These are phyloP conservation scores for Simplicillium aogashimaense DNA, from an alignment of 2,329 filamentous ascomycete genomes.

Conservation along the genomic window DNA sequence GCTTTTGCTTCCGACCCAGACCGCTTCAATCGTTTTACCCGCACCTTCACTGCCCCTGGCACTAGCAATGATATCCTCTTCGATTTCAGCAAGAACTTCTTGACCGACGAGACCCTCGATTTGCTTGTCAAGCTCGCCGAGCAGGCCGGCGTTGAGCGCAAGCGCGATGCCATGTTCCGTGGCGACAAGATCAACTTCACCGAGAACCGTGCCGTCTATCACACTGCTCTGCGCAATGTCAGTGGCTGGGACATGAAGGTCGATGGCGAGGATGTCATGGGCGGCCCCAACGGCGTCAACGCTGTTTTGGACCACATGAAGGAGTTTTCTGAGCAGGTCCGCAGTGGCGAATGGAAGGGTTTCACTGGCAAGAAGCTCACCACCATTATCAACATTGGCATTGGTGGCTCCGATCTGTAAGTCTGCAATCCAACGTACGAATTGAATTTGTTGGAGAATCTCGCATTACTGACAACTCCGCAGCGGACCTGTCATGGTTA, in stretches of 20 bases:
- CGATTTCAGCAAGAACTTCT: constrained; percentile 98
- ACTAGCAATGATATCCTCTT: constrained; percentile 87
- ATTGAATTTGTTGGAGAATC: constrained; percentile 9
- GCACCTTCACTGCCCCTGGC: constrained; percentile 71
- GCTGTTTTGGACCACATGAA: constrained; percentile 94
- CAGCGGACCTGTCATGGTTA: constrained; percentile 97
- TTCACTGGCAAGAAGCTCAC: constrained; percentile 96
- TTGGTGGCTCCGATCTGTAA: constrained; percentile 96
- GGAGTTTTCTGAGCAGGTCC: constrained; percentile 90
- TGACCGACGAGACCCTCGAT: constrained; percentile 83
- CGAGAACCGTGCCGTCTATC: constrained; percentile 91
- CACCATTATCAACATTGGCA: constrained; percentile 94
- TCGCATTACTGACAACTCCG: constrained; percentile 13
- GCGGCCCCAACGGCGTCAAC: constrained; percentile 79
- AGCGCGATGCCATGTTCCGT: constrained; percentile 94
- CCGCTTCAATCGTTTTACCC: constrained; percentile 85
- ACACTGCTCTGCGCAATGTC: constrained; percentile 86
- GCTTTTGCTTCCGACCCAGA: constrained; percentile 81
- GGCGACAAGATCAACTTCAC: constrained; percentile 99
- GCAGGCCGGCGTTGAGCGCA: constrained; percentile 83
- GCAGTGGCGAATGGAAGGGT: constrained; percentile 93
- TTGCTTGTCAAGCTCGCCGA: constrained; percentile 83
- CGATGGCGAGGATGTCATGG: constrained; percentile 87
- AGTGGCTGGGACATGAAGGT: constrained; percentile 75
- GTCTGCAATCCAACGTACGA: constrained; percentile 21